Evolutionary conservation across 176 grass and related monocot species (phyloP).

Genomic region (Poa annua): DNA sequence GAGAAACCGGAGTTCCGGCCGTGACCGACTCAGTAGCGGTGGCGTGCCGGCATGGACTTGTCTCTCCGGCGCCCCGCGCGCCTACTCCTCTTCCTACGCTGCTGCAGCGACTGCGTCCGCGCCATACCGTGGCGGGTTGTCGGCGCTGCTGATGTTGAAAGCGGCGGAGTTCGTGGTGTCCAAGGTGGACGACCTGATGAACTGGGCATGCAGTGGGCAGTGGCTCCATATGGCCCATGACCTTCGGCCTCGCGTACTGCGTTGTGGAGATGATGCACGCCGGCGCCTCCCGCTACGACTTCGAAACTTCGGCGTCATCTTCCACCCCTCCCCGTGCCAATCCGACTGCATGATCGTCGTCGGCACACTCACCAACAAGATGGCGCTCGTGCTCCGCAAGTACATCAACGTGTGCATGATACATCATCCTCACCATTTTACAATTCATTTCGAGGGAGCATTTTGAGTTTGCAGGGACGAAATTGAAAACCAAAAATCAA

Average conservation of each 20-base stretch:
- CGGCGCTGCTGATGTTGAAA: constrained; percentile 66
- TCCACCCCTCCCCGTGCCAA: constrained; percentile 80
- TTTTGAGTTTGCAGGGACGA: no score
- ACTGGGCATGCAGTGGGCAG: constrained; percentile 83
- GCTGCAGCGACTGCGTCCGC: constrained; percentile 35
- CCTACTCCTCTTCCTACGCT: constrained; percentile 33
- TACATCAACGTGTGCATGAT: no score
- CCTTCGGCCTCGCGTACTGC: constrained; percentile 92
- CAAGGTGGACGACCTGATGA: constrained; percentile 92
- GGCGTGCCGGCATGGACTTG: no score
- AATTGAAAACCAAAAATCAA: no score
- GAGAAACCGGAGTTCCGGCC: background rate
- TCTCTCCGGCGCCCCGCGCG: background rate
- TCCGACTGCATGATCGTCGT: constrained; percentile 96
- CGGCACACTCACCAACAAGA: constrained; percentile 90
- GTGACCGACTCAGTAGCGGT: no score
- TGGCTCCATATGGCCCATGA: constrained; percentile 91
- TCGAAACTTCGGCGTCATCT: constrained; percentile 89
- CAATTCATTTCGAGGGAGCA: no score
- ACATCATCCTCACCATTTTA: no score
- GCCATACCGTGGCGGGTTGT: no score
- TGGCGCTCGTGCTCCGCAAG: constrained; percentile 84
- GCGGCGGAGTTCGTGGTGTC: constrained; percentile 81
- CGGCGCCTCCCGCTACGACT: constrained; percentile 81
- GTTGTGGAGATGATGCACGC: constrained; percentile 95